Conservation (phyloP, 2,329 filamentous ascomycete genomes). For the Pseudocercospora vitis region DNA sequence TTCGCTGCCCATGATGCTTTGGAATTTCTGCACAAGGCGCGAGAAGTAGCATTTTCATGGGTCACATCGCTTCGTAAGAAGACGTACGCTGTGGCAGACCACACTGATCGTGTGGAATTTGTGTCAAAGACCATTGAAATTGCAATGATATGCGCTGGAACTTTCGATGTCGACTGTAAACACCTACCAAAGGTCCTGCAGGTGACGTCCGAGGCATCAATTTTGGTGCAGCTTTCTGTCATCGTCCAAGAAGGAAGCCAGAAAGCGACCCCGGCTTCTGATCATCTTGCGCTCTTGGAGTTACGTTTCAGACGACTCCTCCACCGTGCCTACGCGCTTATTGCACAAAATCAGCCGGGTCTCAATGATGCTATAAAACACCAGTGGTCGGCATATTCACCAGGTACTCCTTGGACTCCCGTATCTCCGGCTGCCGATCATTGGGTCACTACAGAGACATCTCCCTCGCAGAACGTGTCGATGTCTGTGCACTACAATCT, state of each 20-base stretch:
- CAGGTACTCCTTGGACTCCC: constrained; percentile 7
- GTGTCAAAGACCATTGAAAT: constrained; percentile 51
- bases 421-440: background rate
- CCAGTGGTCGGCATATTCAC: constrained; percentile 44
- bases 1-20: too few species aligned
- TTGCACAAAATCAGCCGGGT: constrained; percentile 9
- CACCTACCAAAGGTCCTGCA: constrained; percentile 23
- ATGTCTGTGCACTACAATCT: constrained; percentile 46
- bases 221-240: constrained; percentile 24
- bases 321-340: constrained; percentile 9
- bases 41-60: constrained; percentile 50
- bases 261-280: too few species aligned
- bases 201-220: constrained; percentile 15
- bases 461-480: background rate
- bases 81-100: constrained; percentile 42
- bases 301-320: constrained; percentile 23
- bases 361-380: constrained; percentile 24
- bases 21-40: constrained; percentile 42
- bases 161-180: constrained; percentile 40
- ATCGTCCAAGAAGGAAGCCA: constrained; percentile 21
- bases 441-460: constrained; percentile 12
- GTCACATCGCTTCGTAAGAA: too few species aligned
- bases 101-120: constrained; percentile 30
- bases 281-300: background rate
- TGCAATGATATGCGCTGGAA: constrained; percentile 57